Conservation (phyloP, 768 basidiomycete species). For the Calocera cornea region DNA sequence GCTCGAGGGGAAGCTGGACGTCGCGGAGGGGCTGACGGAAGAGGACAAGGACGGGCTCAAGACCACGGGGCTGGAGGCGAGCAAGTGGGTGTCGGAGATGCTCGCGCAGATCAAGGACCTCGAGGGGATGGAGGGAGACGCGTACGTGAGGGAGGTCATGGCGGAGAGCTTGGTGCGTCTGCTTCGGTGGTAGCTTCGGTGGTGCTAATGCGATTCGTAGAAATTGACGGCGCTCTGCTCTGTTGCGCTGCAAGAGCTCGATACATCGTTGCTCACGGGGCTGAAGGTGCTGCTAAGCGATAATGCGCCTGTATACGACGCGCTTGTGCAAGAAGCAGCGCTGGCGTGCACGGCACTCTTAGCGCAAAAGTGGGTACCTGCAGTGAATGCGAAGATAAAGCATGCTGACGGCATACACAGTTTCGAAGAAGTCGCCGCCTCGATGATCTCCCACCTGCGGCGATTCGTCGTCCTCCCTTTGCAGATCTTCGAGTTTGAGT, state of each 20-base stretch:
- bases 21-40: slow-evolving; percentile 30
- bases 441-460: slow-evolving; percentile 65
- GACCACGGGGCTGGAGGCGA: slow-evolving; percentile 42
- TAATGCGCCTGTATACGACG: slow-evolving; percentile 66
- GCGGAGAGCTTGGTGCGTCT: slow-evolving; percentile 66
- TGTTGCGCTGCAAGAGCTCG: slow-evolving; percentile 52
- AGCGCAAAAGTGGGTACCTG: slow-evolving; percentile 53
- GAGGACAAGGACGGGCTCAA: slow-evolving; percentile 32
- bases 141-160: slow-evolving; percentile 89
- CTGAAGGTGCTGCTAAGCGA: slow-evolving; percentile 66
- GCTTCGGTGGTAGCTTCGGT: background rate
- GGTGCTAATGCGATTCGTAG: slow-evolving; percentile 28
- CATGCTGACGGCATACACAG: slow-evolving; percentile 27
- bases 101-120: slow-evolving; percentile 43
- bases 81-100: slow-evolving; percentile 67
- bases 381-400: background rate
- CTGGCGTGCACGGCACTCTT: slow-evolving; percentile 72
- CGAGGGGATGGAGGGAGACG: slow-evolving; percentile 71
- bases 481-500: slow-evolving; percentile 77
- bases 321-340: slow-evolving; percentile 78
- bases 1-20: slow-evolving; percentile 70
- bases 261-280: slow-evolving; percentile 52
- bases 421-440: slow-evolving; percentile 64
- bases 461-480: slow-evolving; percentile 80
- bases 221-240: slow-evolving; percentile 78